Base-by-base conservation (phyloP, 2,329 filamentous ascomycete species). In the Mariannaea sp. region DNA sequence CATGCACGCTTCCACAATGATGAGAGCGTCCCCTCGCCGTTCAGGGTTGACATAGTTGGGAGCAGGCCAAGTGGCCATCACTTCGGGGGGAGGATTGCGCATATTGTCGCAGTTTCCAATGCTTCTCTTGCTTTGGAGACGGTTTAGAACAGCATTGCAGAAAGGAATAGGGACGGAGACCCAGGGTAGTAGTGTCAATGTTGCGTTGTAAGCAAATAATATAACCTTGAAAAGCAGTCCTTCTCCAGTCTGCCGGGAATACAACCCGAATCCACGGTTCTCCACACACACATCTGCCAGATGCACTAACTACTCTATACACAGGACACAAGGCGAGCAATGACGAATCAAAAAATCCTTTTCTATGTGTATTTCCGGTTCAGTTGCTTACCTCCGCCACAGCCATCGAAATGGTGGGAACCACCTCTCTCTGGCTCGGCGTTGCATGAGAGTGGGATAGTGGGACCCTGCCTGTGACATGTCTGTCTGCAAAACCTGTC, bases 21-120 rank as follows among this genome's bases (percentile, higher is more conserved):
- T 50, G 19, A 77, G 63, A 1, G 62, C 65, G 4, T 68, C 69
- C 0, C 74, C 75, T 42, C 73, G 69, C 3, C 67, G 69, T 14
- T 67, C 66, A 3, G 75, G 75, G 44, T 75, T 49, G 43, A 64
- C 59, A 50, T 71, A 72, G 55, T 76, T 74, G 8, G 73, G 68
- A 16, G 32, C 26, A 12, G 75, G 75, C 75, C 75, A 77, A 35
- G 63, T 54, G 42, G 66, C 66, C 45, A 67, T 45, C 30, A 75
- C 69, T 29, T 72, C 68, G 6, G 61, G 51, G 10, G 73, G 73
- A 36, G 74, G 71, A 27, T 67, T 58, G 38, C 73, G 68, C 71
- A 74, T 74, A 7, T 44, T 60, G 51, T 19, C 49, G 48, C 40
- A 41, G 5, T 17, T 32, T 40, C 55, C 48, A 32, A 39, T 19